Evolutionary conservation across 305 asterid genomes (phyloP).

Genomic region (Petunia hybrid): DNA sequence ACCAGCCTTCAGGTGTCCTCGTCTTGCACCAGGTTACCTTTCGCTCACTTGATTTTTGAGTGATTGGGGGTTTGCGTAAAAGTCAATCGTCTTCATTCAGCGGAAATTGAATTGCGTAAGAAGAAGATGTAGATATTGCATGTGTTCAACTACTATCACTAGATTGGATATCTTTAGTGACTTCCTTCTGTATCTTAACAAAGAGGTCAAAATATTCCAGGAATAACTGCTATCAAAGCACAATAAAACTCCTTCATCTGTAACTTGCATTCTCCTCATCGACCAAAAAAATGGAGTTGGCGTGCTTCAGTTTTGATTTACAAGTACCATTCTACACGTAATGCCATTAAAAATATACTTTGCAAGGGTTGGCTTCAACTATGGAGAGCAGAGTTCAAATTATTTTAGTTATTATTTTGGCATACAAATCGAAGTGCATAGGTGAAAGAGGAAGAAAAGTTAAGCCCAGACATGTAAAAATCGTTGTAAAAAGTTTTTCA

Average conservation of each 20-base stretch:
- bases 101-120: neutral
- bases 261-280: neutral
- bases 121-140: neutral
- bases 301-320: too few relatives aligned
- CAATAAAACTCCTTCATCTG: neutral
- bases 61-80: constrained; percentile 73
- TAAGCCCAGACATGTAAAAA: too few relatives aligned
- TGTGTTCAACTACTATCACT: too few relatives aligned
- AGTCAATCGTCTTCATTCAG: constrained; percentile 78
- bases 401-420: too few relatives aligned
- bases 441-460: too few relatives aligned
- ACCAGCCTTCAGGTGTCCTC: constrained; percentile 77
- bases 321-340: too few relatives aligned
- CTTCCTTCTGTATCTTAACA: neutral
- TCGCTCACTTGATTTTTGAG: constrained; percentile 81
- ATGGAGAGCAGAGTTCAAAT: too few relatives aligned
- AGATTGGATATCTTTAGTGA: neutral
- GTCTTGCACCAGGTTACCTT: constrained; percentile 87
- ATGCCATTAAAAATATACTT: too few relatives aligned
- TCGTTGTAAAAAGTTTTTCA: too few relatives aligned
- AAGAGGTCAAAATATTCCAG: neutral
- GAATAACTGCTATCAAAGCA: neutral
- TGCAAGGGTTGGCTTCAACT: too few relatives aligned
- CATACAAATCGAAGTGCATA: too few relatives aligned
- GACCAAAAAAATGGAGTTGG: neutral